Evolutionary conservation across 345 rosid genomes (phyloP).

Genomic region (Draba incana): DNA sequence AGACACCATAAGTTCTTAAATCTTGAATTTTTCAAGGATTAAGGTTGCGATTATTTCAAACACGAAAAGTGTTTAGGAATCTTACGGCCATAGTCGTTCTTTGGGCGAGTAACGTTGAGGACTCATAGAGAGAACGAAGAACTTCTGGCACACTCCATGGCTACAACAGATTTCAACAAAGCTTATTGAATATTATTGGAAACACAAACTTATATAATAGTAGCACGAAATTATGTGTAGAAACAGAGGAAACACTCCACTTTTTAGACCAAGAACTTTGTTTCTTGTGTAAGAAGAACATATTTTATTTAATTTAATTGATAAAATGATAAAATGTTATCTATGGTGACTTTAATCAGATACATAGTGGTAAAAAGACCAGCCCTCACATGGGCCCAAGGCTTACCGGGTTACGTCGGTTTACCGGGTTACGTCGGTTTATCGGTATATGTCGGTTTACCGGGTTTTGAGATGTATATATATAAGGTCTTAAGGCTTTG

Average conservation of each 20-base stretch:
- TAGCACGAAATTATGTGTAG: background rate
- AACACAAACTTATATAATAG: background rate
- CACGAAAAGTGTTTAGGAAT: background rate
- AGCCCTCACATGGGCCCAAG: too few relatives aligned
- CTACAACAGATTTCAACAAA: constrained; percentile 44
- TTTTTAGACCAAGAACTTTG: constrained; percentile 27
- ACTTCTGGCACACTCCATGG: constrained; percentile 99
- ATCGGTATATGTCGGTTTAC: too few relatives aligned
- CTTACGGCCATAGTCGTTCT: constrained; percentile 95
- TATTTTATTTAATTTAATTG: background rate
- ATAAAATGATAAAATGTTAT: background rate
- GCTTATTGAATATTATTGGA: background rate
- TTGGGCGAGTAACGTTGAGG: constrained; percentile 91
- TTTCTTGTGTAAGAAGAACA: constrained; percentile 32
- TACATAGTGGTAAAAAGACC: too few relatives aligned
- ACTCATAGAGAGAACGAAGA: constrained; percentile 92
- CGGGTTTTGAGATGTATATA: too few relatives aligned
- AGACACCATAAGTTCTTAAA: constrained; percentile 13
- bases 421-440: too few relatives aligned
- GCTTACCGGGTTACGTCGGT: too few relatives aligned
- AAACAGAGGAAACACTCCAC: constrained; percentile 11
- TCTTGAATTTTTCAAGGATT: background rate
- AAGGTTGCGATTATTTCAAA: background rate
- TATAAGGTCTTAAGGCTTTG: too few relatives aligned
- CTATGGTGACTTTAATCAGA: too few relatives aligned